phyloP scores from a whole-genome alignment of 371 early-diverging fungal species.

The Rhizopus delemar region DNA sequence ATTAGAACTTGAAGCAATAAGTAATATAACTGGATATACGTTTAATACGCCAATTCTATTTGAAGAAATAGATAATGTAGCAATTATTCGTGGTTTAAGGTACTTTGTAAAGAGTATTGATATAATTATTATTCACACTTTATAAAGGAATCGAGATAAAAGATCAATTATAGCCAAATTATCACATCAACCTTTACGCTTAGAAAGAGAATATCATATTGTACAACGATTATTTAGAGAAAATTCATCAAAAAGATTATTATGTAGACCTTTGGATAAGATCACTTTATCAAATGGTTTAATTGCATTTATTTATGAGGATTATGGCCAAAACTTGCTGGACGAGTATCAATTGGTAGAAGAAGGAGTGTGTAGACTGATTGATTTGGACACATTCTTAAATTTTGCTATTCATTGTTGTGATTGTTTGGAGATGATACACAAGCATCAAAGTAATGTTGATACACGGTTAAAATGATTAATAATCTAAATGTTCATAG shows the following conservation, averaged over 20 bases:
- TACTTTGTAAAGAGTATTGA: background rate
- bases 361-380: background rate
- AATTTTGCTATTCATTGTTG: slow-evolving; percentile 53
- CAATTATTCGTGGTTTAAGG: background rate
- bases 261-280: slow-evolving; percentile 46
- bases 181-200: slow-evolving; percentile 43
- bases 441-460: slow-evolving; percentile 43
- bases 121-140: background rate
- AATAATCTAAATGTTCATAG: slow-evolving; percentile 11
- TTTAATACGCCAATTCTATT: background rate
- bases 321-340: slow-evolving; percentile 37
- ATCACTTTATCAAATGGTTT: slow-evolving; percentile 26
- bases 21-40: background rate
- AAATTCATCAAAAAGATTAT: slow-evolving; percentile 24
- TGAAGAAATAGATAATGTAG: slow-evolving; percentile 2
- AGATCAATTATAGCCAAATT: slow-evolving; percentile 45
- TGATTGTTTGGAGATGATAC: slow-evolving; percentile 46
- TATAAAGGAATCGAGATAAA: slow-evolving; percentile 36
- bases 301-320: slow-evolving; percentile 43
- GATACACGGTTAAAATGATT: background rate
- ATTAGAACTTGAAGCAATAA: background rate
- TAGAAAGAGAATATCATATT: slow-evolving; percentile 53
- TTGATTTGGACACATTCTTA: slow-evolving; percentile 30
- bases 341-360: slow-evolving; percentile 30
- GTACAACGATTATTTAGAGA: slow-evolving; percentile 40